These are phyloP conservation scores for Brettanomyces bruxellensis DNA, from an alignment of 805 yeast genomes.

Conservation along the genomic window DNA sequence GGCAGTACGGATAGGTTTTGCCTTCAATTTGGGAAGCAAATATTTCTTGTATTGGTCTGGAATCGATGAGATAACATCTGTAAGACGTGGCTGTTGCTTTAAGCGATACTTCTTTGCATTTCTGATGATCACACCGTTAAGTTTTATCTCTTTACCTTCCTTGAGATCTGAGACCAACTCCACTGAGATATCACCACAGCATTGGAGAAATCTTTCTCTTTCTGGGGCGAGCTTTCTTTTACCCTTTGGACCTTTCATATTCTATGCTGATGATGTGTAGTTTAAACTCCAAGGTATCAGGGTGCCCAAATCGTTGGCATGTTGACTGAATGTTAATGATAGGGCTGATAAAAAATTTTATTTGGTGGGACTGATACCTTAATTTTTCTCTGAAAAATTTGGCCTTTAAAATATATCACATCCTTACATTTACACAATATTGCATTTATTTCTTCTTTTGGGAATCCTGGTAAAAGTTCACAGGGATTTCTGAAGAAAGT, in stretches of 20 bases:
- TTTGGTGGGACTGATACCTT: no score
- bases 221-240: conserved; percentile 78
- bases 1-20: conserved; percentile 98
- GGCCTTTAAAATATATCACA: no score
- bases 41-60: conserved; percentile 95
- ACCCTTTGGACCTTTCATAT: conserved; percentile 24
- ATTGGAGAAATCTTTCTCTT: conserved; percentile 83
- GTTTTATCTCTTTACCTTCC: conserved; percentile 63
- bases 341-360: no score
- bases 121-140: conserved; percentile 82
- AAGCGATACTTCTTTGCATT: conserved; percentile 85
- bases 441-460: no score
- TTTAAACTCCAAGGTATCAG: no score
- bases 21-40: conserved; percentile 84
- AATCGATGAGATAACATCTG: conserved; percentile 89
- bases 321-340: no score
- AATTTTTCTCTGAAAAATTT: no score
- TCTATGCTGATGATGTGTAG: no score
- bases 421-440: no score
- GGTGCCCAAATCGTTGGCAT: no score
- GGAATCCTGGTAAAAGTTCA: no score
- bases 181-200: conserved; percentile 85
- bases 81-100: conserved; percentile 85
- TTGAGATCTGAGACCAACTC: conserved; percentile 76
- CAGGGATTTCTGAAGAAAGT: no score